Evolutionary conservation across 129 eudicot species (phyloP).

Genomic region (Centaurea solstitialis): DNA sequence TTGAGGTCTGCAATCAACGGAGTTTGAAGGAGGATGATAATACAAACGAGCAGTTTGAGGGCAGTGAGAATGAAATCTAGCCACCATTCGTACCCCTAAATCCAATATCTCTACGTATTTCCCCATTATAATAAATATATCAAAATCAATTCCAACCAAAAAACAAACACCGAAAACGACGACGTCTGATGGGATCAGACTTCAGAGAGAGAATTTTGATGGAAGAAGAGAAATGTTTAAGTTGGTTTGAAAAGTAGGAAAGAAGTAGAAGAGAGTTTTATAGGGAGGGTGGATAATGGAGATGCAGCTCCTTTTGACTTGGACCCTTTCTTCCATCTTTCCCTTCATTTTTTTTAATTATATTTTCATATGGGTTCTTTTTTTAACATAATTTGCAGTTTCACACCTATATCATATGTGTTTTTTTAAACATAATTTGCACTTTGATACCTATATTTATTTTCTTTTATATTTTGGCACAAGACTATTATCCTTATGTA

Average conservation of each 20-base stretch:
- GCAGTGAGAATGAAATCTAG: constrained; percentile 41
- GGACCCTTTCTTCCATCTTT: background rate
- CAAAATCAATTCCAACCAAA: background rate
- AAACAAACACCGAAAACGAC: background rate
- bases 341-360: background rate
- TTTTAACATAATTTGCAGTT: background rate
- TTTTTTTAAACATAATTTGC: background rate
- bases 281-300: background rate
- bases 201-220: background rate
- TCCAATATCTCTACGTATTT: constrained; percentile 34
- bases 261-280: background rate
- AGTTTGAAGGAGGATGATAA: constrained; percentile 35
- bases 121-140: background rate
- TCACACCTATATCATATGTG: too few relatives aligned
- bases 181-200: background rate
- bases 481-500: background rate
- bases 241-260: background rate
- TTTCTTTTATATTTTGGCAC: background rate
- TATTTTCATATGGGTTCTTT: background rate
- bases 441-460: background rate
- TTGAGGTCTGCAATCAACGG: constrained; percentile 5
- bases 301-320: background rate
- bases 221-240: background rate
- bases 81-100: constrained; percentile 31
- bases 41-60: constrained; percentile 41